phyloP scores from a whole-genome alignment of 495 filamentous ascomycete genomes.

The Talaromyces trachyspermus region DNA sequence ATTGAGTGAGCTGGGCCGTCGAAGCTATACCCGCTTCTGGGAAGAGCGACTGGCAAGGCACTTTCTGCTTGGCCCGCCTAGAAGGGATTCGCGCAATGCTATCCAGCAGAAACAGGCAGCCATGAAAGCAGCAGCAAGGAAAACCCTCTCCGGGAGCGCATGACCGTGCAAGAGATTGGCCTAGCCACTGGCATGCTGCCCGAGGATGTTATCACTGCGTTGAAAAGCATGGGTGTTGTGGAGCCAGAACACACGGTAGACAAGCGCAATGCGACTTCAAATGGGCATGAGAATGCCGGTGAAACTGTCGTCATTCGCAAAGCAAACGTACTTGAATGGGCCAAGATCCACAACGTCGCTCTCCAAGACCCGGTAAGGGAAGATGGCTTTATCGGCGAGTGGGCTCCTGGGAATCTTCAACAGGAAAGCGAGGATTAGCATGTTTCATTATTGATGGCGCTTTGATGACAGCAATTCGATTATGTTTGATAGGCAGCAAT shows the following conservation, averaged over 20 bases:
- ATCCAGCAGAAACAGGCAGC: slow-evolving; percentile 21
- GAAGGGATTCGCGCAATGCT: slow-evolving; percentile 17
- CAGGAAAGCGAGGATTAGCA: slow-evolving; percentile 9
- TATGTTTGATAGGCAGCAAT: slow-evolving; percentile 4
- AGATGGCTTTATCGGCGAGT: slow-evolving; percentile 38
- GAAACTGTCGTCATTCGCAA: slow-evolving; percentile 35
- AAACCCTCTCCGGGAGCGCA: slow-evolving; percentile 27
- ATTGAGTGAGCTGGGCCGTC: slow-evolving; percentile 72
- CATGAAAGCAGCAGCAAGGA: slow-evolving; percentile 17
- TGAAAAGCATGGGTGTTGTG: slow-evolving; percentile 69
- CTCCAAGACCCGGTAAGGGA: slow-evolving; percentile 41
- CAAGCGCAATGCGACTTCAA: slow-evolving; percentile 24
- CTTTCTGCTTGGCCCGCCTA: slow-evolving; percentile 33
- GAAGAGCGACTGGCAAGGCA: slow-evolving; percentile 67
- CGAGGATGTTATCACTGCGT: slow-evolving; percentile 73
- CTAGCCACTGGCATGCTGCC: slow-evolving; percentile 68
- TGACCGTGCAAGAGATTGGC: slow-evolving; percentile 51
- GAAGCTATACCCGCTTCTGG: slow-evolving; percentile 79
- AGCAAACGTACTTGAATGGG: slow-evolving; percentile 41
- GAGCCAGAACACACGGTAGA: slow-evolving; percentile 48
- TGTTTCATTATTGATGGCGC: slow-evolving; percentile 7
- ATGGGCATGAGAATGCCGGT: slow-evolving; percentile 17
- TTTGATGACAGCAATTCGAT: slow-evolving; percentile 2
- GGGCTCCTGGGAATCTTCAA: slow-evolving; percentile 13
- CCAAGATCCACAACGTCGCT: slow-evolving; percentile 28